These are phyloP conservation scores for Coemansia erecta DNA, from an alignment of 192 early-diverging fungal species.

Conservation along the genomic window DNA sequence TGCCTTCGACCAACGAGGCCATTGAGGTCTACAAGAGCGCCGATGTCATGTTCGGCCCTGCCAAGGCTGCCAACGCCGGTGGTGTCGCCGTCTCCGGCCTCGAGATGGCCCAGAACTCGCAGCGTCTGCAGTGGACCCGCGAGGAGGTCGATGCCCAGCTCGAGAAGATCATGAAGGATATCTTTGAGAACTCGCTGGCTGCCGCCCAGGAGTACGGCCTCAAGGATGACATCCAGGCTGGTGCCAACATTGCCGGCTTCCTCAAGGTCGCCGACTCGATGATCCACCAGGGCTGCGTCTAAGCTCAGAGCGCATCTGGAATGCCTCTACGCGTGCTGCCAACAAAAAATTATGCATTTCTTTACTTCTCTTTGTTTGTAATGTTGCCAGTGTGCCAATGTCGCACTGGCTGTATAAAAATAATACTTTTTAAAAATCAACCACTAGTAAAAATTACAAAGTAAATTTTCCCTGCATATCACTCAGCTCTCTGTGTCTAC, in stretches of 20 bases:
- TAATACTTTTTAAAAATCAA: neutral
- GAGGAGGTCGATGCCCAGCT: constrained; percentile 55
- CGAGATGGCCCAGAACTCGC: constrained; percentile 61
- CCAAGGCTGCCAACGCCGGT: constrained; percentile 59
- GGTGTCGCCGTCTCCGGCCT: constrained; percentile 58
- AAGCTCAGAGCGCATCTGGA: constrained; percentile 1
- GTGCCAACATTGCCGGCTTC: constrained; percentile 62
- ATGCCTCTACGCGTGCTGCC: too few relatives aligned
- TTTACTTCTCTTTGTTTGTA: neutral
- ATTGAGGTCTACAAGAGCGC: constrained; percentile 54
- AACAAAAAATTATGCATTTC: neutral
- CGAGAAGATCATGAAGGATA: constrained; percentile 57
- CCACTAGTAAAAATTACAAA: too few relatives aligned
- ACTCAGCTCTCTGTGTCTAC: neutral
- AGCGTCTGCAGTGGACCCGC: constrained; percentile 57
- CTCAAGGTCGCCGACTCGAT: constrained; percentile 58
- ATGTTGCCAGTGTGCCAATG: neutral
- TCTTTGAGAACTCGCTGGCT: constrained; percentile 55
- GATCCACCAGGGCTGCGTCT: constrained; percentile 57
- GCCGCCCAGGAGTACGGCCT: constrained; percentile 49
- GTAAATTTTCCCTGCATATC: too few relatives aligned
- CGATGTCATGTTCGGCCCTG: constrained; percentile 53
- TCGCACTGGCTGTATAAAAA: neutral
- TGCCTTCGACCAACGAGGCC: constrained; percentile 57
- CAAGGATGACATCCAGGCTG: constrained; percentile 54